phyloP scores from a whole-genome alignment of 306 rosid species.

The Hippophae tibetana region DNA sequence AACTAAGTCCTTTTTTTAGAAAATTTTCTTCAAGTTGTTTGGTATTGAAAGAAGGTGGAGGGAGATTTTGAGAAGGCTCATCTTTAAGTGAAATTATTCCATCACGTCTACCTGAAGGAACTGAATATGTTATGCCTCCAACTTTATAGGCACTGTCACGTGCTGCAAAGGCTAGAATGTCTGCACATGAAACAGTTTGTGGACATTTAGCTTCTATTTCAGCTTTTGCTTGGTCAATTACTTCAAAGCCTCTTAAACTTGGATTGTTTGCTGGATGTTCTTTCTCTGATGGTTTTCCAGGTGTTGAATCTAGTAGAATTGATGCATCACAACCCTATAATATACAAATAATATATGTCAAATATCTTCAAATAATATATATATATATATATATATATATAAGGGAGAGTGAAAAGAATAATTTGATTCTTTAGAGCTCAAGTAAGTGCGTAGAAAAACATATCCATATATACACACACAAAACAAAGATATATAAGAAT shows the following conservation, averaged over 20 bases:
- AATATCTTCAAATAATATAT: too few relatives aligned
- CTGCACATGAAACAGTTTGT: conserved; percentile 50
- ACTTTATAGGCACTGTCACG: conserved; percentile 39
- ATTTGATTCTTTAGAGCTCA: too few relatives aligned
- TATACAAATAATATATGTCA: background rate
- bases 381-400: too few relatives aligned
- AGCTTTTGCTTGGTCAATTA: conserved; percentile 37
- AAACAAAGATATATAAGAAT: too few relatives aligned
- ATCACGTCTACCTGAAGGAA: conserved; percentile 42
- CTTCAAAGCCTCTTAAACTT: conserved; percentile 31
- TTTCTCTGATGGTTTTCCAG: conserved; percentile 22
- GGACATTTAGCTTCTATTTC: conserved; percentile 39
- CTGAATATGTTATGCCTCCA: conserved; percentile 38
- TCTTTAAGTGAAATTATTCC: conserved; percentile 18
- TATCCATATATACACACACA: too few relatives aligned
- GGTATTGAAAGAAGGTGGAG: conserved; percentile 24
- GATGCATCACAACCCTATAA: conserved; percentile 57
- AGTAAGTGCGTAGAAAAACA: too few relatives aligned
- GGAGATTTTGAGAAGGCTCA: conserved; percentile 14
- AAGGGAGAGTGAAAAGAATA: too few relatives aligned
- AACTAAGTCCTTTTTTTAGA: conserved; percentile 16
- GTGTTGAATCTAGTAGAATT: conserved; percentile 34
- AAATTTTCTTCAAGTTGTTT: conserved; percentile 3
- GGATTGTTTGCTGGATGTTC: conserved; percentile 9
- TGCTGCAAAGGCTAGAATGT: conserved; percentile 44